These are phyloP conservation scores for Aspergillus alliaceus DNA, from an alignment of 2,329 filamentous ascomycete species.

Conservation along the genomic window DNA sequence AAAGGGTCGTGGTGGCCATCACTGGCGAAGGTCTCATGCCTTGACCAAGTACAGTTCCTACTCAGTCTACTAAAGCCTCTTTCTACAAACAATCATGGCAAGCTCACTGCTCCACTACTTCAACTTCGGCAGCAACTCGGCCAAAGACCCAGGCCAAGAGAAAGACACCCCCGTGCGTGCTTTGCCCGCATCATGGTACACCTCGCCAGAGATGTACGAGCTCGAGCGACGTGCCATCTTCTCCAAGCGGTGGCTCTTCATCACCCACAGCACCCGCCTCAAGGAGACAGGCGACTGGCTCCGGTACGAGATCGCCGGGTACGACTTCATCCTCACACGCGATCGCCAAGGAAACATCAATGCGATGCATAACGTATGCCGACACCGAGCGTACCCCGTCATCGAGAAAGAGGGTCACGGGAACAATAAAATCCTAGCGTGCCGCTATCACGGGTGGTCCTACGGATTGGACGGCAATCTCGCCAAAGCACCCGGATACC, in stretches of 20 bases:
- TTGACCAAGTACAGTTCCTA: neutral
- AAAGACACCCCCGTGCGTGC: constrained; percentile 25
- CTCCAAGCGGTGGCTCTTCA: constrained; percentile 48
- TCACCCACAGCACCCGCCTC: constrained; percentile 46
- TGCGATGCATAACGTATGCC: constrained; percentile 61
- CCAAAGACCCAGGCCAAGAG: neutral
- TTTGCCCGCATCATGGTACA: constrained; percentile 52
- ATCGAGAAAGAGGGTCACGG: constrained; percentile 49
- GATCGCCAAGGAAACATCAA: constrained; percentile 53
- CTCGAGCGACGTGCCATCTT: constrained; percentile 56
- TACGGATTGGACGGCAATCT: constrained; percentile 58
- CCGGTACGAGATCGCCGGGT: constrained; percentile 57
- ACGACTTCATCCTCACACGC: constrained; percentile 53
- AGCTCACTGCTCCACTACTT: neutral
- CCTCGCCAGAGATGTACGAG: constrained; percentile 43
- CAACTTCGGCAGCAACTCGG: neutral
- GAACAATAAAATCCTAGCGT: constrained; percentile 52
- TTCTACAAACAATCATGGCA: neutral
- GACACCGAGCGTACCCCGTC: constrained; percentile 59
- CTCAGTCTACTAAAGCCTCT: neutral
- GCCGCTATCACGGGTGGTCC: constrained; percentile 62
- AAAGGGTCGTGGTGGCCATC: neutral
- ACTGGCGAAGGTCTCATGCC: no score
- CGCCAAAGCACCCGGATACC: constrained; percentile 58
- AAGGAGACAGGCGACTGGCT: constrained; percentile 56